phyloP scores from a whole-genome alignment of 257 asterid genomes.

The Craterostigma plantagineum region DNA sequence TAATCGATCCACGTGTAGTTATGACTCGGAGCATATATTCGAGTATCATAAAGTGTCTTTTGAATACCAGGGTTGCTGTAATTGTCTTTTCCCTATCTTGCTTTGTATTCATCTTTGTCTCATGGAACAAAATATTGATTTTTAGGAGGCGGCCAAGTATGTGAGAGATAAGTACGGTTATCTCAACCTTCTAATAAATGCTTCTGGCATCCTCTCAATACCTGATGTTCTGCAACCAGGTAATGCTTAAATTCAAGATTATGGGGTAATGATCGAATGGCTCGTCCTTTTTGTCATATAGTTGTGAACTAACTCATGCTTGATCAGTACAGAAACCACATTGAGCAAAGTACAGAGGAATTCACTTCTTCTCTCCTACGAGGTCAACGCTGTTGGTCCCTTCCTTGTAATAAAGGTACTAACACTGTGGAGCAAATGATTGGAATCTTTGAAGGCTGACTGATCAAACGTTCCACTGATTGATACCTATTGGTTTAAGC shows the following conservation, averaged over 20 bases:
- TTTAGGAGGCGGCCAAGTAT: slow-evolving; percentile 57
- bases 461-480: too few relatives aligned
- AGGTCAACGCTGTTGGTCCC: slow-evolving; percentile 86
- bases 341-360: slow-evolving; percentile 65
- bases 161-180: slow-evolving; percentile 57
- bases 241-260: too few relatives aligned
- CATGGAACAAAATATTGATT: slow-evolving; percentile 2
- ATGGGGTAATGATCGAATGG: too few relatives aligned
- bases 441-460: too few relatives aligned
- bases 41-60: too few relatives aligned
- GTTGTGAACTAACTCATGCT: background rate
- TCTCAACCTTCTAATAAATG: slow-evolving; percentile 68
- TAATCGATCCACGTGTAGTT: too few relatives aligned
- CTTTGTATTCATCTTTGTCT: too few relatives aligned
- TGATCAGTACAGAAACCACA: slow-evolving; percentile 81
- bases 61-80: too few relatives aligned
- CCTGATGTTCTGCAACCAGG: slow-evolving; percentile 78
- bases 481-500: slow-evolving; percentile 45
- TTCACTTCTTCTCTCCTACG: slow-evolving; percentile 70
- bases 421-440: too few relatives aligned
- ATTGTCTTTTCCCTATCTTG: too few relatives aligned
- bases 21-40: too few relatives aligned
- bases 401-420: slow-evolving; percentile 53
- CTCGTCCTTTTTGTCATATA: background rate
- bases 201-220: slow-evolving; percentile 80